Evolutionary conservation across 768 basidiomycete genomes (phyloP).

Genomic region (Porphyrellus cyaneotinctus): DNA sequence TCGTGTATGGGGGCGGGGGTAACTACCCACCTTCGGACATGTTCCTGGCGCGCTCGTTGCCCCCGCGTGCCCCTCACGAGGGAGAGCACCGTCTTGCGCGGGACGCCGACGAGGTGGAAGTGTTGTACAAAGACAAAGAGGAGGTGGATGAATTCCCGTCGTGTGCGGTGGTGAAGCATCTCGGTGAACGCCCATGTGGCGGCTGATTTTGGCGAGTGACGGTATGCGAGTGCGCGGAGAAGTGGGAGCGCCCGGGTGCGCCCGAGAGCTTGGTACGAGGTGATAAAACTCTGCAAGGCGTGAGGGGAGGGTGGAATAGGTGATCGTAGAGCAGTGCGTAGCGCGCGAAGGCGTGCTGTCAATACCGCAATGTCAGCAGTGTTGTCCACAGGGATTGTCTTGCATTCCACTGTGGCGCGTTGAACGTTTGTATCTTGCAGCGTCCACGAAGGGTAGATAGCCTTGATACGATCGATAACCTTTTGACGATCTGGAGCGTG

Average conservation of each 20-base stretch:
- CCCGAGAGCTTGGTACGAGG: conserved; percentile 21
- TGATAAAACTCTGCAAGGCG: conserved; percentile 16
- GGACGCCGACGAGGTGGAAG: conserved; percentile 54
- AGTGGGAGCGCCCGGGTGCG: conserved; percentile 16
- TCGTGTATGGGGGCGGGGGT: neutral
- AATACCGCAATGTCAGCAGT: conserved; percentile 10
- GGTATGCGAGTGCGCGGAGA: conserved; percentile 20
- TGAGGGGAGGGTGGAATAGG: conserved; percentile 20
- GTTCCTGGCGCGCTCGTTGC: neutral
- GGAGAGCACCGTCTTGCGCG: conserved; percentile 28
- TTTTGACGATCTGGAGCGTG: conserved; percentile 12
- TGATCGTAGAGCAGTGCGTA: conserved; percentile 25
- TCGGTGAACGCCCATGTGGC: conserved; percentile 27
- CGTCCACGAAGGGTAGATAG: conserved; percentile 14
- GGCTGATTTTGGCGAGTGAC: conserved; percentile 23
- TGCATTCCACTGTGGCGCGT: neutral
- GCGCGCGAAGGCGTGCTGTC: conserved; percentile 19
- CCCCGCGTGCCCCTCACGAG: conserved; percentile 15
- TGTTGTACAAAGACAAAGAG: conserved; percentile 46
- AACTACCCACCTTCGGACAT: neutral
- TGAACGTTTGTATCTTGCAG: neutral
- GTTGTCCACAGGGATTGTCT: neutral
- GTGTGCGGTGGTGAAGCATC: conserved; percentile 28
- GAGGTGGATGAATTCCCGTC: conserved; percentile 12
- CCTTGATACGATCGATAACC: conserved; percentile 7